phyloP scores from a whole-genome alignment of 306 rosid species.

The Cucurbita moschata region DNA sequence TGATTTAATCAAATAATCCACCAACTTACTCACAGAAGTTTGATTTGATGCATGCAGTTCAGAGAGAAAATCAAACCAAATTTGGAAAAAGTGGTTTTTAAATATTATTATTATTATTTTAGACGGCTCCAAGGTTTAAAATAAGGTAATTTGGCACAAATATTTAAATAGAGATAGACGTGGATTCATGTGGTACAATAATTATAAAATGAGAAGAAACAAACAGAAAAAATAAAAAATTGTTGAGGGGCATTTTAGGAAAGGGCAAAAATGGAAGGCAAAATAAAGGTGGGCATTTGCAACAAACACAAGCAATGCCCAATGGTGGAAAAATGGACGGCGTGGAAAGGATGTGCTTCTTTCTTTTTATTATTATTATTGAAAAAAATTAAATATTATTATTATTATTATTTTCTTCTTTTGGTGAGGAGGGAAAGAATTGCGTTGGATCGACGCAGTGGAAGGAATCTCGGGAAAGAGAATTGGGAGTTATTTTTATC shows the following conservation, averaged over 20 bases:
- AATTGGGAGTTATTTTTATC: neutral
- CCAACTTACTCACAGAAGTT: no score
- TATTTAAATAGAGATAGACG: neutral
- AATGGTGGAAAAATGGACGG: neutral
- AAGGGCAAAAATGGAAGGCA: neutral
- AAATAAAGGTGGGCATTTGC: neutral
- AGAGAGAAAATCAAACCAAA: no score
- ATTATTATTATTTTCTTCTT: no score
- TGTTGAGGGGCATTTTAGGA: no score
- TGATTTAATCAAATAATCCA: no score
- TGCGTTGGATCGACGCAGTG: slow-evolving; percentile 2
- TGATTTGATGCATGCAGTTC: no score
- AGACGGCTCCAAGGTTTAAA: no score
- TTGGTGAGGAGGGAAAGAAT: neutral
- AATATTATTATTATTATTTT: no score
- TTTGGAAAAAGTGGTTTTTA: no score
- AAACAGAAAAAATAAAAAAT: no score
- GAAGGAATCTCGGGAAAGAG: slow-evolving; percentile 1
- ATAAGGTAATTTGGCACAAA: no score
- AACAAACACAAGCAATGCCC: neutral
- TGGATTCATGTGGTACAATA: neutral
- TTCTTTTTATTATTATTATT: no score
- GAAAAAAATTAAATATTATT: neutral
- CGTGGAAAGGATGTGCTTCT: neutral
- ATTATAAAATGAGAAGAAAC: neutral